A percentile compares a stretch with the other conserved stretches of the same genome.
Evolutionary conservation across 1,284 basidiomycete genomes (phyloP).

Genomic region (Rhizopogon hawkerae): DNA sequence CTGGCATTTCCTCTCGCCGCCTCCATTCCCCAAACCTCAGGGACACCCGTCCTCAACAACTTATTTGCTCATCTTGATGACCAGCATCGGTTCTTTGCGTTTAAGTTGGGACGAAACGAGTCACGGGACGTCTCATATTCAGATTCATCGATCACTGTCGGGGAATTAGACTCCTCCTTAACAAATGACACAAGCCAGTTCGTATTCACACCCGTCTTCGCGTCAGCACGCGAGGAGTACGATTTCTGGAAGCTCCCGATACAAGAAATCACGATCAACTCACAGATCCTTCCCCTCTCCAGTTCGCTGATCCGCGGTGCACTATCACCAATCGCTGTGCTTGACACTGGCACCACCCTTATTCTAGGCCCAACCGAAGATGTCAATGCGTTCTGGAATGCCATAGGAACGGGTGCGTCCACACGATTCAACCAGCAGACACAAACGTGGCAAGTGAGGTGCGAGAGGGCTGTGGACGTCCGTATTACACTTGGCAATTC

Average conservation of each 20-base stretch:
- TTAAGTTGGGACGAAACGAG: conserved; percentile 36
- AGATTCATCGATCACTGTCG: conserved; percentile 45
- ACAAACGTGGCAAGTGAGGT: conserved; percentile 44
- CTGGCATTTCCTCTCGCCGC: conserved; percentile 43
- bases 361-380: conserved; percentile 46
- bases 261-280: conserved; percentile 37
- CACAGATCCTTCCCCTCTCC: conserved; percentile 33
- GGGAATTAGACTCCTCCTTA: conserved; percentile 37
- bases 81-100: conserved; percentile 40
- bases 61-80: conserved; percentile 38
- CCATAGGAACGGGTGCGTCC: conserved; percentile 31
- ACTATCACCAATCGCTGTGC: conserved; percentile 39
- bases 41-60: conserved; percentile 41
- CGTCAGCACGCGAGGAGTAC: conserved; percentile 30
- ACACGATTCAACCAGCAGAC: conserved; percentile 31
- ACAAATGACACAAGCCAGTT: conserved; percentile 30
- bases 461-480: conserved; percentile 39
- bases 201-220: conserved; percentile 36
- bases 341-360: conserved; percentile 54
- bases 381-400: conserved; percentile 42
- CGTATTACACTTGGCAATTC: conserved; percentile 41
- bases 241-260: conserved; percentile 56
- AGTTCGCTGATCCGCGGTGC: conserved; percentile 39
- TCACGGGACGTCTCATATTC: conserved; percentile 15
- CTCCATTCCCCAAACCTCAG: conserved; percentile 37